Conservation (phyloP, 257 asterid species). For the Solanum rostratum region DNA sequence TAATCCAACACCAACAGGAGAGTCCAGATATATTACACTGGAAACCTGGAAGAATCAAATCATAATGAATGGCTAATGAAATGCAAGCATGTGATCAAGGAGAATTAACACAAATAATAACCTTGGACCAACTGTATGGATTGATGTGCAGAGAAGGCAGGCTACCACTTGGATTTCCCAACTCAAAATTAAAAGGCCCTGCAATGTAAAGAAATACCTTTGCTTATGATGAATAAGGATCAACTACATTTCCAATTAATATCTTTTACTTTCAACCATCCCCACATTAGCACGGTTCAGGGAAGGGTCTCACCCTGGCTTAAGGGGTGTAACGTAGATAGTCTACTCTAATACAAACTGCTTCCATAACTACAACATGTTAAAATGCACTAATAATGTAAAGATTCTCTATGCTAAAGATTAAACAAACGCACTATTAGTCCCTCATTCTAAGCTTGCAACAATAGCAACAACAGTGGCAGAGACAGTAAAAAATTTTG, state of each 20-base stretch:
- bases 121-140: constrained; percentile 97
- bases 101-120: constrained; percentile 15
- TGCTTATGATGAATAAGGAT: not conserved
- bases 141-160: constrained; percentile 73
- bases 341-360: not conserved
- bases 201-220: constrained; percentile 9
- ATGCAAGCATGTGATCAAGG: not conserved
- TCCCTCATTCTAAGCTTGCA: not conserved
- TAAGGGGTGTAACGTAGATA: not conserved
- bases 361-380: too few relatives aligned
- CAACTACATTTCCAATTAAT: not conserved
- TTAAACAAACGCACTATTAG: not conserved
- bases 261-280: not conserved
- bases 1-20: constrained; percentile 91
- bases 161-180: constrained; percentile 41
- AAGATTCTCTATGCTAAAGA: not conserved
- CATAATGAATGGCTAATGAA: not conserved
- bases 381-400: not conserved
- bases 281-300: not conserved
- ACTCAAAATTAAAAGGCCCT: constrained; percentile 91
- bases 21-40: constrained; percentile 65
- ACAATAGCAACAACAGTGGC: not conserved
- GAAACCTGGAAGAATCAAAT: constrained; percentile 44
- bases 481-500: not conserved
- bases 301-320: not conserved